Evolutionary conservation across 495 filamentous ascomycete genomes (phyloP), one percentile per base, ranked within the genome.

Genomic region (Tuber melanosporum): DNA sequence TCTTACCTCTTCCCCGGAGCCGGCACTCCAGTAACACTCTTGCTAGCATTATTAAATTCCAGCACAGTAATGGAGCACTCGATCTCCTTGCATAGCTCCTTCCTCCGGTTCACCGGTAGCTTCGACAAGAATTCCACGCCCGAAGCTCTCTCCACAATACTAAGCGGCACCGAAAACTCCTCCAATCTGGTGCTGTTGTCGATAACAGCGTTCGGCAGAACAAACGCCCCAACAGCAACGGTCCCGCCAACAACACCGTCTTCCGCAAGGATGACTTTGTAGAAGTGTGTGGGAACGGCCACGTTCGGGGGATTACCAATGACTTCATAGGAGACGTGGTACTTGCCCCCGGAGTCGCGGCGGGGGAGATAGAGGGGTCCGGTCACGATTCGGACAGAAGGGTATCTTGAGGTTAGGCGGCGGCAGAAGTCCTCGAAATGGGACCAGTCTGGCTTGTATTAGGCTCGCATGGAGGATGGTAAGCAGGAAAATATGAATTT

Each of bases 351-450:
- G 9, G 85, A 79, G 10, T 90, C 86, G 73, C 94, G 93, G 26
- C 89, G 87, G 1, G 95, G 95, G 26, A 99, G 90, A 82, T 99
- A 99, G 73, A 99, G 84, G 1, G 95, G 95, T 0, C 95, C 95
- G 4, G 95, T 98, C 47, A 98, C 92, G 81, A 99, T 90, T 10
- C 95, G 89, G 46, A 99, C 94, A 41, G 88, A 91, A 1, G 95
- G 94, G 79, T 97, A 99, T n/a, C 85, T 87, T 9, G 70, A 39
- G 1, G 94, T 92, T 46, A 99, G 87, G 12, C 92, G 87, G 4
- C 95, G 89, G 85, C 96, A 97, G 84, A 98, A 99, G 80, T 97
- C 94, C 85, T 99, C 95, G 81, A 99, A 94, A 83, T 98, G 96
- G 73, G 96, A 91, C 95, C 95, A 99, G 89, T 99, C 57, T 66